Evolutionary conservation across 345 rosid genomes (phyloP).

Genomic region (Iberis pinnata): DNA sequence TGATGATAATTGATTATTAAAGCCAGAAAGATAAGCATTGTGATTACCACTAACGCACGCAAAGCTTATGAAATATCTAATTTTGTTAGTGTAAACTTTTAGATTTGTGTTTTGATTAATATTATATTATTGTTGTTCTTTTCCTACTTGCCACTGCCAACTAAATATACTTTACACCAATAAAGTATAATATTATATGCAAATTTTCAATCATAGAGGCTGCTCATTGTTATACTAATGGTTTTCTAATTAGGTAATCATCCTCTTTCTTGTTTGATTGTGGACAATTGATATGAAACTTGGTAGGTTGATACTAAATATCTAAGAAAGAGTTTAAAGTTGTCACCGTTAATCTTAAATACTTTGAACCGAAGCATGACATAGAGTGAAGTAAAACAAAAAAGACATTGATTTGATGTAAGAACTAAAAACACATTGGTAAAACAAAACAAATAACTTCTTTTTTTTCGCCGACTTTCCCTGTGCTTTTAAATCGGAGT

Average conservation of each 20-base stretch:
- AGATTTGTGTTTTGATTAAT: background rate
- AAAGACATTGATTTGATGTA: too few relatives aligned
- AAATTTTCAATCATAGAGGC: constrained; percentile 8
- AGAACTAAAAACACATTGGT: too few relatives aligned
- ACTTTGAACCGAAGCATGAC: too few relatives aligned
- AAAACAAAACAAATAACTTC: too few relatives aligned
- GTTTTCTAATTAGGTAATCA: background rate
- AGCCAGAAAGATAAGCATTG: background rate
- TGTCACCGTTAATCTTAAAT: too few relatives aligned
- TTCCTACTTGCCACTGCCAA: constrained; percentile 12
- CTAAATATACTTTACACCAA: constrained; percentile 22
- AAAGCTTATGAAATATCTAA: constrained; percentile 14
- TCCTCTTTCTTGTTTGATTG: too few relatives aligned
- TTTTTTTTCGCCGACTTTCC: too few relatives aligned
- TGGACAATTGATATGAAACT: too few relatives aligned
- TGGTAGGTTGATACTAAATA: too few relatives aligned
- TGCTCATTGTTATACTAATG: constrained; percentile 6
- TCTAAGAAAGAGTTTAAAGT: too few relatives aligned
- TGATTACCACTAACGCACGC: constrained; percentile 1
- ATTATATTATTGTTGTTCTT: background rate
- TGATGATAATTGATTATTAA: background rate
- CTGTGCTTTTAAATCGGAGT: too few relatives aligned
- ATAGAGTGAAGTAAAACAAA: too few relatives aligned
- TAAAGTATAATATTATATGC: constrained; percentile 2
- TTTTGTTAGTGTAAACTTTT: background rate